phyloP scores from a whole-genome alignment of 148 eudicot genomes.

The Oxyria digyna region DNA sequence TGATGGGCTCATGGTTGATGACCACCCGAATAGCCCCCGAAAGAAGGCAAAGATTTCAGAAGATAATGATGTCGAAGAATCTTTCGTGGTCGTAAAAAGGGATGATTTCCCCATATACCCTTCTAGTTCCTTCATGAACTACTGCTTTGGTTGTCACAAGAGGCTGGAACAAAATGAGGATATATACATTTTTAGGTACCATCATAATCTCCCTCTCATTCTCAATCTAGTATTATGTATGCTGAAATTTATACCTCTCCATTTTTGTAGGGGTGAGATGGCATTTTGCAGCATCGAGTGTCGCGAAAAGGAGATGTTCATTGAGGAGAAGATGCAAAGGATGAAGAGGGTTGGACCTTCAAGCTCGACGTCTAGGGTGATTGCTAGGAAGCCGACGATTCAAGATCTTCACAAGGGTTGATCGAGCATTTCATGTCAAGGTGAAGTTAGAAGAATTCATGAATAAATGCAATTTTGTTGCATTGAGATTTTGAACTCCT shows the following conservation, averaged over 20 bases:
- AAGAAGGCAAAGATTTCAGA: neutral
- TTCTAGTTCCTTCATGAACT: neutral
- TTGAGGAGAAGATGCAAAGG: neutral
- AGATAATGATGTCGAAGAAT: neutral
- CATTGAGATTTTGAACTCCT: neutral
- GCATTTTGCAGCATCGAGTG: neutral
- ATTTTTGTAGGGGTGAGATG: conserved; percentile 1
- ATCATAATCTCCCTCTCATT: neutral
- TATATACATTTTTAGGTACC: neutral
- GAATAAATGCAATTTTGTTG: conserved; percentile 2
- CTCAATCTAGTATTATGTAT: neutral
- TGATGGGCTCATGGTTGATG: neutral
- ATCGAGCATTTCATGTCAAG: neutral
- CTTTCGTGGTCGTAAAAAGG: neutral
- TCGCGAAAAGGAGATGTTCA: neutral
- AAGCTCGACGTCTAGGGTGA: neutral
- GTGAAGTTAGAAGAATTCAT: neutral
- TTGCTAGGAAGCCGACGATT: neutral
- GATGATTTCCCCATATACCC: neutral
- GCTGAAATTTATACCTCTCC: neutral
- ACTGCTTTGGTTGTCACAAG: neutral
- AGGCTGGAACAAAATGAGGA: neutral
- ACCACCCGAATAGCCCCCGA: neutral
- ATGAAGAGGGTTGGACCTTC: neutral
- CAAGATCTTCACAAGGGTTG: neutral